Evolutionary conservation across 2,329 filamentous ascomycete species (phyloP).

Genomic region (Tolypocladium amazonense): DNA sequence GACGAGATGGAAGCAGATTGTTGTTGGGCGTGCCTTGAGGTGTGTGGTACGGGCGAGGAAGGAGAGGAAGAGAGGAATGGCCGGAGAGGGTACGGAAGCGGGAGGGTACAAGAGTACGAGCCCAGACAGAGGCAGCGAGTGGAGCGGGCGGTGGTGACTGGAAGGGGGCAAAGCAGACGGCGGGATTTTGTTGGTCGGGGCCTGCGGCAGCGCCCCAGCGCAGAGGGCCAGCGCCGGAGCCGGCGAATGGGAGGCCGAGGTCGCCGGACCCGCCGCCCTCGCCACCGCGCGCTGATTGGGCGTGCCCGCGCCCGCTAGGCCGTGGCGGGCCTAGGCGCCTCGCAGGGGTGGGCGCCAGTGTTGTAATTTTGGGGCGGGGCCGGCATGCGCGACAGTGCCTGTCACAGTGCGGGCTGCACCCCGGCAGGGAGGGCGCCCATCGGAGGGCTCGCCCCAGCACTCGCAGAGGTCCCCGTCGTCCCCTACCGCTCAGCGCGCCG

Average conservation of each 20-base stretch:
- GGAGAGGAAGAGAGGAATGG: not conserved
- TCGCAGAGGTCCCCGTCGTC: no score
- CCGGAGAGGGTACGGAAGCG: not conserved
- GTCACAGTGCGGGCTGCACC: not conserved
- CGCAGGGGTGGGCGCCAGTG: constrained; percentile 8
- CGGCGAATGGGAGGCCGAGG: constrained; percentile 18
- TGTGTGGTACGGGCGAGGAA: not conserved
- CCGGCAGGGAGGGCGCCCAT: not conserved
- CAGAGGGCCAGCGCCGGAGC: constrained; percentile 7
- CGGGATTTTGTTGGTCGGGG: constrained; percentile 21
- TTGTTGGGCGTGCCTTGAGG: not conserved
- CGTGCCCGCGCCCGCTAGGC: constrained; percentile 10
- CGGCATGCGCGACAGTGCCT: constrained; percentile 16
- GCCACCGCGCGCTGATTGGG: constrained; percentile 23
- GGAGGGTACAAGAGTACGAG: not conserved
- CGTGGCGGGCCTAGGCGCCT: constrained; percentile 9
- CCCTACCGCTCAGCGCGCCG: no score
- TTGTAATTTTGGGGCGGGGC: constrained; percentile 15
- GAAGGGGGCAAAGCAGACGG: constrained; percentile 10
- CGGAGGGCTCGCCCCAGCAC: not conserved
- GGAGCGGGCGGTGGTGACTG: not conserved
- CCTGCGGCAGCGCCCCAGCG: constrained; percentile 1
- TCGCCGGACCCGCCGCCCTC: constrained; percentile 14
- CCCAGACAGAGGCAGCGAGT: not conserved
- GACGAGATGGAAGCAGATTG: not conserved